Evolutionary conservation across 257 asterid species (phyloP), one percentile per base, ranked within the genome.

Genomic region (Scutellaria galericulata): DNA sequence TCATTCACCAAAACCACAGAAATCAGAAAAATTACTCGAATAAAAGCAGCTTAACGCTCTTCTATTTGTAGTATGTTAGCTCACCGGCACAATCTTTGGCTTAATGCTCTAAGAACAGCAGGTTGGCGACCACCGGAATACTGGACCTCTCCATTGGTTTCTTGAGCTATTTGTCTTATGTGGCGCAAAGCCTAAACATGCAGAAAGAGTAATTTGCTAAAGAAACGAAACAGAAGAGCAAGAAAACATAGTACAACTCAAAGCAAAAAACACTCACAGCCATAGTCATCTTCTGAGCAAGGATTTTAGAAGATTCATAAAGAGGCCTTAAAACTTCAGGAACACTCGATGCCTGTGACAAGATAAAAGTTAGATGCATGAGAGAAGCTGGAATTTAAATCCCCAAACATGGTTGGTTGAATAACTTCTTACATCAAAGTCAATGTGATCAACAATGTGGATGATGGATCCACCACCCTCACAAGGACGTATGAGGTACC

Each of bases 321-420:
- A 91, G 98, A 27, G 99, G 98, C 82, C 97, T 87, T 77, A 95
- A 64, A 59, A 92, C 97, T 81, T 95, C 99, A 12, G 99, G 99
- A 72, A 95, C 95, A 73, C 89, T 89, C 84, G 83, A 77, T 69
- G 85, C 89, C 99, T 95, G 85, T 39, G 9, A 51, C 76, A 75
- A 7, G 31, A 57, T 14, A 46, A 15, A 55, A 45, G 18, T 35
- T 54, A 35, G 63, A 55, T 41, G n/a, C 55, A 12, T 12, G 24
- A 3, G 13, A 41, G 20, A 27, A 51, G 9, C 22, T 12, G 12
- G 12, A 54, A 60, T 63, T 47, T 14, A 35, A 15, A 57, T 72
- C 59, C 59, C 41, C 2, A 35, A 51, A 48, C 7, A 31, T 31
- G 37, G 37, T 27, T 7, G 37, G 41, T 41, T 5, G 39, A 42